These are phyloP conservation scores for Irpex lacteus DNA, from an alignment of 1,284 basidiomycete genomes.

Conservation along the genomic window DNA sequence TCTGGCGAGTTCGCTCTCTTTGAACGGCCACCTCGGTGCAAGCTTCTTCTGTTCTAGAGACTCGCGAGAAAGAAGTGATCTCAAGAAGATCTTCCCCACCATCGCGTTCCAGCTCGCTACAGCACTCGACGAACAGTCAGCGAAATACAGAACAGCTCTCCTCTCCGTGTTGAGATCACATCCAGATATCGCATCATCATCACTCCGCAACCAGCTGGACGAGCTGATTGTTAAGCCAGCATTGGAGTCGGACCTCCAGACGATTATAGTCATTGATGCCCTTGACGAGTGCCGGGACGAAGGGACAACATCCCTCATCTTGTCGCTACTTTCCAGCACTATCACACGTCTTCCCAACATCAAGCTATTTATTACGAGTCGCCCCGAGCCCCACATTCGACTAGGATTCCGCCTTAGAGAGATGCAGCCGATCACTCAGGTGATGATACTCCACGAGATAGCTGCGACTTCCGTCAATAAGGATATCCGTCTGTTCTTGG, in stretches of 20 bases:
- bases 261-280: slow-evolving; percentile 21
- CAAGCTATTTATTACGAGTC: slow-evolving; percentile 24
- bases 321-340: slow-evolving; percentile 13
- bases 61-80: slow-evolving; percentile 12
- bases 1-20: neutral
- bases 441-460: neutral
- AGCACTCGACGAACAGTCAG: neutral
- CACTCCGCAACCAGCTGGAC: neutral
- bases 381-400: slow-evolving; percentile 22
- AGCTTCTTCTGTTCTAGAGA: slow-evolving; percentile 26
- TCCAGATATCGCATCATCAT: neutral
- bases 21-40: slow-evolving; percentile 16
- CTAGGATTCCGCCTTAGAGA: slow-evolving; percentile 8
- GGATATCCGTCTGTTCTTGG: neutral
- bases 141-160: neutral
- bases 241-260: neutral
- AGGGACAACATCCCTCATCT: slow-evolving; percentile 16
- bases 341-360: slow-evolving; percentile 10
- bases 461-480: too few species aligned
- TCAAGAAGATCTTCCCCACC: slow-evolving; percentile 24
- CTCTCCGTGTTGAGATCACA: neutral
- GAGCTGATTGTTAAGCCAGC: slow-evolving; percentile 12
- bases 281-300: slow-evolving; percentile 26
- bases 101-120: slow-evolving; percentile 26
- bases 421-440: neutral